Evolutionary conservation across 768 basidiomycete genomes (phyloP).

Genomic region (Hygrophorus pudorinus): DNA sequence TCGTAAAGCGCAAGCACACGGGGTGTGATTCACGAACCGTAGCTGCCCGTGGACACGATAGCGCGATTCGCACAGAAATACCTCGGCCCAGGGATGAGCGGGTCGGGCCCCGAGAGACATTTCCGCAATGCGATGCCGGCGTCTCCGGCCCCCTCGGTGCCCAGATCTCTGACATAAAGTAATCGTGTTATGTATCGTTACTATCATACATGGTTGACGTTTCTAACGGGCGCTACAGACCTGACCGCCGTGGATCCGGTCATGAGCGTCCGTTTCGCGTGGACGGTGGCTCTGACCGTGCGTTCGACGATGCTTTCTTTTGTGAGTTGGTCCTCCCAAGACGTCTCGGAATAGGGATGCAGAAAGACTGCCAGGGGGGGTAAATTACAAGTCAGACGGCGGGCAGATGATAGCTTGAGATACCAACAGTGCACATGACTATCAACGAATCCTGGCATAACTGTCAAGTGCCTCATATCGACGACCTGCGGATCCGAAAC

Average conservation of each 20-base stretch:
- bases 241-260: conserved; percentile 57
- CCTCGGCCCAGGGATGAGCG: conserved; percentile 49
- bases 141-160: conserved; percentile 59
- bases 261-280: conserved; percentile 46
- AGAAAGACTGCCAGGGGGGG: conserved; percentile 36
- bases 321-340: conserved; percentile 54
- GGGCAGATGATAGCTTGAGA: conserved; percentile 2
- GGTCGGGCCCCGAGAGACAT: conserved; percentile 36
- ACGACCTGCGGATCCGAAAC: conserved; percentile 22
- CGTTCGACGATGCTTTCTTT: conserved; percentile 50
- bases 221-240: conserved; percentile 20
- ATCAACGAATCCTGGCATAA: conserved; percentile 52
- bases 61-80: conserved; percentile 53
- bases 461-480: conserved; percentile 35
- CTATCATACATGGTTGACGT: neutral
- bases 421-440: conserved; percentile 44
- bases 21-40: conserved; percentile 28
- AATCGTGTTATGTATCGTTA: neutral
- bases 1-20: conserved; percentile 5
- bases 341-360: conserved; percentile 47
- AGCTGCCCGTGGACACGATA: conserved; percentile 51
- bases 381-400: no score
- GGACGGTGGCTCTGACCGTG: conserved; percentile 49
- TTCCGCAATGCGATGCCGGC: conserved; percentile 50
- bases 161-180: conserved; percentile 43